Evolutionary conservation across 2,329 filamentous ascomycete species (phyloP), one percentile per base, ranked within the genome.

Genomic region (Ophiostoma tasmaniense): DNA sequence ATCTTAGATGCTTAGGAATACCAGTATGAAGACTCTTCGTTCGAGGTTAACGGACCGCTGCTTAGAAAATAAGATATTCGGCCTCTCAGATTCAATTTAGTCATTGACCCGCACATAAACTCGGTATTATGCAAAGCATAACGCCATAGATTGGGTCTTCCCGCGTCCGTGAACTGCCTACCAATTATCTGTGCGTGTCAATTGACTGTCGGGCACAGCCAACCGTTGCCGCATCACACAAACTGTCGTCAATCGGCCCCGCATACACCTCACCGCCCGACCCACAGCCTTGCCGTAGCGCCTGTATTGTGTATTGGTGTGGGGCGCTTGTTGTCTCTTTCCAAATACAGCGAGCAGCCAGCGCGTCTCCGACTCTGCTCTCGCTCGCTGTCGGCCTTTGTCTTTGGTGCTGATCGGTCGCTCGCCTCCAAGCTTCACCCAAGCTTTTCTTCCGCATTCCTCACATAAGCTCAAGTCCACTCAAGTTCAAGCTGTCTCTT

Each of bases 231-330:
- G 14, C 55, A 61, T 17, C 8, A 7, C 55, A 11, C 14, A 3
- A 59, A 11, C 55, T 30, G 22, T 14, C 3, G 13, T 22, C 59
- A 64, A 35, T 37, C 30, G 30, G 59, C 30, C 30, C 59, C 59
- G 59, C 59, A 7, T 17, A 0, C 6, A 20, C 25, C 61, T 64
- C 61, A 64, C 61, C 61, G 61, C 61, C 61, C 61, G 61, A 22
- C 20, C 61, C 61, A 64, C 61, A 64, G 61, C 30, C 33, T 64
- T 64, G 61, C 61, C 61, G 33, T 37, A 64, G 61, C 30, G 61
- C 61, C 61, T 37, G 30, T 1, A 35, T 64, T 64, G 61, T 64
- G 61, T 64, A 39, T 39, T 33, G 22, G 59, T 30, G 28, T 62
- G 59, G 59, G 28, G 59, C 59, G 5, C 4, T 55, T 22, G n/a